A percentile compares a stretch with the other conserved stretches of the same genome.
Evolutionary conservation across 2,329 filamentous ascomycete genomes (phyloP).

Genomic region (Colletotrichum nymphaeae): DNA sequence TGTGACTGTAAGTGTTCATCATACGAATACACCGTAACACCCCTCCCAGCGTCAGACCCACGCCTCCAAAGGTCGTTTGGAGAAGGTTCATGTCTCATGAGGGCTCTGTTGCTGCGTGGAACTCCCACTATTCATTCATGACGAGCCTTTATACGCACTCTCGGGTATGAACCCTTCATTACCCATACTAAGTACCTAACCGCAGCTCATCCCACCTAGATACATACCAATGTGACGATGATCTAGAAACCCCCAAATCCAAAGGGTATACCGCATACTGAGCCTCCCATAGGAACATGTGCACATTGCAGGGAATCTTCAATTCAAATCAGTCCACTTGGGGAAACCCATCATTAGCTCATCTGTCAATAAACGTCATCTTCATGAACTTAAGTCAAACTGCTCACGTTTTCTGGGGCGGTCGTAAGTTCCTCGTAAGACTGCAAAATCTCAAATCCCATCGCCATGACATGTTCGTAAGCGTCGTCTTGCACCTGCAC

Average conservation of each 20-base stretch:
- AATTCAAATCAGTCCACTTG: conserved; percentile 35
- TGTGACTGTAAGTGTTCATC: background rate
- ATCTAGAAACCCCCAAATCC: background rate
- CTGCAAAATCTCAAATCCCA: conserved; percentile 85
- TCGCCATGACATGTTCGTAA: conserved; percentile 77
- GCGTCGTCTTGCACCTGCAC: conserved; percentile 75
- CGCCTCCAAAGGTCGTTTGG: background rate
- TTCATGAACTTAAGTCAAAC: no score
- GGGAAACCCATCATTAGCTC: background rate
- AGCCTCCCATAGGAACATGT: background rate
- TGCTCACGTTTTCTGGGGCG: conserved; percentile 65
- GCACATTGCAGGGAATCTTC: background rate
- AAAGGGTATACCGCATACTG: conserved; percentile 20
- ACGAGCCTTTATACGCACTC: background rate
- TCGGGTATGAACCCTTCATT: background rate
- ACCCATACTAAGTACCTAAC: no score
- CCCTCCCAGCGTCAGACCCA: background rate
- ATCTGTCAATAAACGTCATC: background rate
- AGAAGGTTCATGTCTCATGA: background rate
- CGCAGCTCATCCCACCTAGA: background rate
- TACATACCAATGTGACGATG: background rate
- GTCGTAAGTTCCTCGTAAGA: conserved; percentile 84
- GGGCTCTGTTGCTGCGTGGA: background rate
- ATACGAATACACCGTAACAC: background rate
- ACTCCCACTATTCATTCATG: background rate